phyloP scores from a whole-genome alignment of 192 early-diverging fungal species.

The Backusella luteola region DNA sequence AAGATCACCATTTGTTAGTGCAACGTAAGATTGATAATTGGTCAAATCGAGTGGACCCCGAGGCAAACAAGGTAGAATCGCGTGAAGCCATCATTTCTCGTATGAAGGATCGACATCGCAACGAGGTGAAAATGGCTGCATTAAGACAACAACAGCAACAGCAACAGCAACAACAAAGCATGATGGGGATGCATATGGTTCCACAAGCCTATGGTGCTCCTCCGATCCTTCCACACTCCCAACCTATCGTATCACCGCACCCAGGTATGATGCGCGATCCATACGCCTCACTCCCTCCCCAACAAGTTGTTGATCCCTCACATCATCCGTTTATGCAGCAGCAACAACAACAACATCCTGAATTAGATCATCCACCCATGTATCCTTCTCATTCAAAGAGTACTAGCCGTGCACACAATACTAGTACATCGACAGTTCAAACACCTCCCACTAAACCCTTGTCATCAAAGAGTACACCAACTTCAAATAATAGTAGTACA shows the following conservation, averaged over 20 bases:
- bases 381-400: neutral
- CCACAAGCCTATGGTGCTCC: conserved; percentile 6
- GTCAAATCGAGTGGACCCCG: conserved; percentile 19
- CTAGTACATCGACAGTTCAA: neutral
- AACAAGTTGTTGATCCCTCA: neutral
- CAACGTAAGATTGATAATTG: conserved; percentile 24
- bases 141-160: conserved; percentile 15
- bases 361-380: neutral
- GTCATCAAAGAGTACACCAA: neutral
- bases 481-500: conserved; percentile 7
- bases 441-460: neutral
- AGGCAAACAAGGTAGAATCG: neutral
- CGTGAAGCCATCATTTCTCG: conserved; percentile 23
- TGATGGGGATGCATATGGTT: conserved; percentile 8
- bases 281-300: neutral
- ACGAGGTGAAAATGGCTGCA: conserved; percentile 22
- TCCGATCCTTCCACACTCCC: neutral
- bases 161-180: neutral
- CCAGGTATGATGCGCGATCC: conserved; percentile 9
- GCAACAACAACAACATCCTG: neutral
- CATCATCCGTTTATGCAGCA: neutral
- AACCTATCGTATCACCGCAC: conserved; percentile 10
- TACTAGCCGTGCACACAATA: neutral
- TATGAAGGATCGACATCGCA: conserved; percentile 31
- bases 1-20: conserved; percentile 13